Percentiles rank a stretch among this genome's conserved stretches.
Evolutionary conservation across 164 flowering plant species (phyloP).

Genomic region (Vitis labrusca): DNA sequence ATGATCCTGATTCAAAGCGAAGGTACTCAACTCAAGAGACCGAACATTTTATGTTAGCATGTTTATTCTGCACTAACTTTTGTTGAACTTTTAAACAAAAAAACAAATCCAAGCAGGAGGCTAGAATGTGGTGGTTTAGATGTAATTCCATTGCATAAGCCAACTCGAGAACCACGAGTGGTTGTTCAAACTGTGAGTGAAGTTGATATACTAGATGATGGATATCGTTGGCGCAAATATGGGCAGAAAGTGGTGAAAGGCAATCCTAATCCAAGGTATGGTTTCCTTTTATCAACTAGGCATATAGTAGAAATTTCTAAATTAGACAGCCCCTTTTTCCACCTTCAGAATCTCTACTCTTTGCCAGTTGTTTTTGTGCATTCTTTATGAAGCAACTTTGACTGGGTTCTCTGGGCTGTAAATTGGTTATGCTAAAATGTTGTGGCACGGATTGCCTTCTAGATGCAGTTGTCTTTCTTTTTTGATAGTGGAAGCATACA

Average conservation of each 20-base stretch:
- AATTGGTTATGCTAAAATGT: too few relatives aligned
- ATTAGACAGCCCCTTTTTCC: conserved; percentile 3
- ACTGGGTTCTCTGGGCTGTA: too few relatives aligned
- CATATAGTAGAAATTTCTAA: background rate
- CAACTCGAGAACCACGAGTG: conserved; percentile 83
- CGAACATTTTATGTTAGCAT: background rate
- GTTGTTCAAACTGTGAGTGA: conserved; percentile 88
- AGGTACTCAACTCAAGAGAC: conserved; percentile 34
- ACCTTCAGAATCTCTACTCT: background rate
- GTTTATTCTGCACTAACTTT: conserved; percentile 7
- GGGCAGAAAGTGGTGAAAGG: conserved; percentile 96
- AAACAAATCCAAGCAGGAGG: conserved; percentile 45
- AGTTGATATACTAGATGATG: conserved; percentile 90
- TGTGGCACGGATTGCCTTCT: too few relatives aligned
- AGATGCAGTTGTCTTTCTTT: too few relatives aligned
- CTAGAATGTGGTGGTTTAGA: conserved; percentile 51
- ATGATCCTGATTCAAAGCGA: conserved; percentile 54
- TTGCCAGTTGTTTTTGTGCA: conserved; percentile 1
- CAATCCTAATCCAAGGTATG: conserved; percentile 88
- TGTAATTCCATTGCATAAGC: conserved; percentile 62
- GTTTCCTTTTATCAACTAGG: background rate
- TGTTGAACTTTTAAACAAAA: conserved; percentile 9
- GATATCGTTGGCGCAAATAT: conserved; percentile 89
- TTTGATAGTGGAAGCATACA: too few relatives aligned
- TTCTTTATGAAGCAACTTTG: too few relatives aligned